Conservation (phyloP, 805 yeast species). For the Wickerhamiella domercqiae region DNA sequence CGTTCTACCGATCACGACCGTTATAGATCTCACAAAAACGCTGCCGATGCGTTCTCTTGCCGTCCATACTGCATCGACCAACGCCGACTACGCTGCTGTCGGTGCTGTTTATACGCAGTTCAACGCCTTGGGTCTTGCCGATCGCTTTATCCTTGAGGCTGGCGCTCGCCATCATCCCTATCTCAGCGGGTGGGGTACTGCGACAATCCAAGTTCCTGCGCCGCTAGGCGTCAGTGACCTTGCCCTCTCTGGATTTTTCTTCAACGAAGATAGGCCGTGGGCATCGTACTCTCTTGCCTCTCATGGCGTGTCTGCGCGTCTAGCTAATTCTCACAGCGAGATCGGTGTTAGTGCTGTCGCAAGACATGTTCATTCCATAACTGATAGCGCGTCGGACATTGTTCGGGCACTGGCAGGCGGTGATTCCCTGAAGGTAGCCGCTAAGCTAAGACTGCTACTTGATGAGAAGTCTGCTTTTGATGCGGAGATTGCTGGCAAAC, state of each 20-base stretch:
- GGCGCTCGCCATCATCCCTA: slow-evolving; percentile 13
- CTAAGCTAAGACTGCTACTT: slow-evolving; percentile 27
- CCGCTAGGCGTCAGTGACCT: slow-evolving; percentile 14
- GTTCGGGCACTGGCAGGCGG: slow-evolving; percentile 50
- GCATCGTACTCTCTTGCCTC: slow-evolving; percentile 38
- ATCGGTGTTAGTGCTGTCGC: slow-evolving; percentile 45
- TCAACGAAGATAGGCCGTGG: slow-evolving; percentile 40
- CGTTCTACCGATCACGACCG: slow-evolving; percentile 7
- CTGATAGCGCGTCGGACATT: slow-evolving; percentile 37
- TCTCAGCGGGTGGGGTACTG: slow-evolving; percentile 15
- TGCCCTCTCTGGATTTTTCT: slow-evolving; percentile 26
- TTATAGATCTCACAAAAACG: slow-evolving; percentile 9
- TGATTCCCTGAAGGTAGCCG: slow-evolving; percentile 35
- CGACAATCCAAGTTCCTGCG: slow-evolving; percentile 9
- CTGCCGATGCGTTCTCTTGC: slow-evolving; percentile 9
- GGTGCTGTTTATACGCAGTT: slow-evolving; percentile 7
- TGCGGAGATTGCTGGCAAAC: slow-evolving; percentile 23
- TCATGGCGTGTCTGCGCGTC: slow-evolving; percentile 28
- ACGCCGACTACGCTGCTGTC: slow-evolving; percentile 9
- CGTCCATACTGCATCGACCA: slow-evolving; percentile 6
- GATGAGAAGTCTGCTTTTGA: slow-evolving; percentile 14
- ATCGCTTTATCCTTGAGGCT: slow-evolving; percentile 9
- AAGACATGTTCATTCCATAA: slow-evolving; percentile 39
- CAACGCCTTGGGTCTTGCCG: slow-evolving; percentile 18
- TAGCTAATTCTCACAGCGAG: slow-evolving; percentile 25